Base-by-base conservation (phyloP, 2,329 filamentous ascomycete species). In the Zalaria sp. region DNA sequence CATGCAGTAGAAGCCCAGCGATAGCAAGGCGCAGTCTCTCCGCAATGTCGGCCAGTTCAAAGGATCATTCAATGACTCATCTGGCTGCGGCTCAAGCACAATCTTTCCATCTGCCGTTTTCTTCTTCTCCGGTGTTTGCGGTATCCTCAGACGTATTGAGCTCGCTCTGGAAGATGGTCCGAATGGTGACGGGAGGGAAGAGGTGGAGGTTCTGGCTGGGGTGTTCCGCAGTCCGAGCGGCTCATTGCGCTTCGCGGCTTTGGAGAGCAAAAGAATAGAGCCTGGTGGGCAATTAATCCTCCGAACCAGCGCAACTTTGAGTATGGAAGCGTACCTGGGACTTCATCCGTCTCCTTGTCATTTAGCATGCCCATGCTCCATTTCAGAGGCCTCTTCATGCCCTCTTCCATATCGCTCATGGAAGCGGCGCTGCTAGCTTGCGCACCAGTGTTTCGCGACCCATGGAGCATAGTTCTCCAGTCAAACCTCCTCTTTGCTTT, bases 1-100 rank as follows among this genome's bases (percentile, higher is more conserved):
- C 77, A 95, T 83, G 60, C 87, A 94, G 61, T 93, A 94, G 53
- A 94, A 81, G 1, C 89, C 89, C 3, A 96, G 68, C 0, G 82
- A 89, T 0, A 93, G 53, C 47, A 96, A 63, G 0, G 89, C 85
- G 25, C 71, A 60, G 59, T 96, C 86, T 59, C 89, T 72, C 34
- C 85, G 75, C 79, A 84, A 85, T 5, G 72, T 65, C 0, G 83
- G 79, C 89, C 89, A 96, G 58, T 96, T 96, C 43, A 96, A 65
- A 1, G 89, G 89, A 53, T 96, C 89, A 49, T 96, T 95, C 40
- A 72, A 68, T 0, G 84, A 87, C 40, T 95, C 87, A 45, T 95
- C 87, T 0, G 89, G 89, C 57, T 96, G 89, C 0, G 89, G 89
- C 0, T 93, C 82, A 9, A 96, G 67, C 42, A 96, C 86, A 52